Conservation (phyloP, 1,284 basidiomycete species). For the Exsudoporus floridanus region DNA sequence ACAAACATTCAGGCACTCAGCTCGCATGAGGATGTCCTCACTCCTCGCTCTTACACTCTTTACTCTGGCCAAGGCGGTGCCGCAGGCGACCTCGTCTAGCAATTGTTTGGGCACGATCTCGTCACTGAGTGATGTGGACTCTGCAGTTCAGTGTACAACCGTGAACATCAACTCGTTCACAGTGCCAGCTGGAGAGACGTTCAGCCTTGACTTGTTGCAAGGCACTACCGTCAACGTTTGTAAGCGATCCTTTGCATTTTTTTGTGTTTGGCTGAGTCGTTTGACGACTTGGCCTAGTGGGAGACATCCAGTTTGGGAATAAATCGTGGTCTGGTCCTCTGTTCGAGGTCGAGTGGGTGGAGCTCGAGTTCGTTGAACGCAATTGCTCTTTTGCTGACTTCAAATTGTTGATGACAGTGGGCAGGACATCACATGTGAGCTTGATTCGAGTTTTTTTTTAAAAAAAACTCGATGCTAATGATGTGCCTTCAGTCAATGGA, state of each 20-base stretch:
- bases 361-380: neutral
- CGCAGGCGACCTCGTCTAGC: slow-evolving; percentile 9
- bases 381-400: neutral
- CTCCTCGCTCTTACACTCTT: slow-evolving; percentile 19
- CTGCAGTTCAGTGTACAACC: slow-evolving; percentile 35
- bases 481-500: slow-evolving; percentile 42
- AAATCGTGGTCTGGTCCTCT: slow-evolving; percentile 46
- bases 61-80: slow-evolving; percentile 16
- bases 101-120: slow-evolving; percentile 36
- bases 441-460: neutral
- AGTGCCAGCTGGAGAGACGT: slow-evolving; percentile 45
- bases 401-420: slow-evolving; percentile 29
- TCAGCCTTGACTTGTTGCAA: slow-evolving; percentile 39
- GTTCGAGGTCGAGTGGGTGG: slow-evolving; percentile 26
- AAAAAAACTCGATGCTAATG: neutral
- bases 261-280: neutral
- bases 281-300: slow-evolving; percentile 34
- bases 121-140: slow-evolving; percentile 35
- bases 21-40: slow-evolving; percentile 17
- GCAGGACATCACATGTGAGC: slow-evolving; percentile 40
- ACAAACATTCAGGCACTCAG: neutral
- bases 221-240: slow-evolving; percentile 44
- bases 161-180: slow-evolving; percentile 40
- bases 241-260: slow-evolving; percentile 12
- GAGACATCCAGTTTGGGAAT: slow-evolving; percentile 45